phyloP scores from a whole-genome alignment of 2,329 filamentous ascomycete species.

The Mycogone perniciosa region DNA sequence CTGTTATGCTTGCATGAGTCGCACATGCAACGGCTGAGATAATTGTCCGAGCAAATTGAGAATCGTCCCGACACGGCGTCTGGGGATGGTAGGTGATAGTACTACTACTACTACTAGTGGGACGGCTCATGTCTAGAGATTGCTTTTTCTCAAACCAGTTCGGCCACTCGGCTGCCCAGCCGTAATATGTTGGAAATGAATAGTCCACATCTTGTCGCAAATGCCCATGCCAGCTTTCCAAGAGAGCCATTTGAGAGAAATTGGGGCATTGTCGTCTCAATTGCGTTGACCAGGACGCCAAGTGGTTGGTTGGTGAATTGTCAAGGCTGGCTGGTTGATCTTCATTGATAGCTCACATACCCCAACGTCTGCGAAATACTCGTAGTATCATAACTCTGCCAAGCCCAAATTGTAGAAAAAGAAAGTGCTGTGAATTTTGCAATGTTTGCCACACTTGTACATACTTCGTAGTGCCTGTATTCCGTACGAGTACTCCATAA shows the following conservation, averaged over 20 bases:
- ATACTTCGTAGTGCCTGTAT: too few species aligned
- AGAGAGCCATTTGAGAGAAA: neutral
- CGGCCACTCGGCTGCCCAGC: constrained; percentile 10
- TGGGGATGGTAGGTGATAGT: neutral
- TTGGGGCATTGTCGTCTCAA: neutral
- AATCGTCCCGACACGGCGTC: neutral
- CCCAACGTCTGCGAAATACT: too few species aligned
- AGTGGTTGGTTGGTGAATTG: neutral
- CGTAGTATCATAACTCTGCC: too few species aligned
- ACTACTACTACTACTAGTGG: neutral
- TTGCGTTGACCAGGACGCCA: neutral
- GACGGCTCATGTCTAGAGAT: constrained; percentile 2
- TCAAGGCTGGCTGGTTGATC: too few species aligned
- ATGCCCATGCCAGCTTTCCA: neutral
- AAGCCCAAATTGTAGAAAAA: too few species aligned
- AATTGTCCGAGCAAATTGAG: too few species aligned
- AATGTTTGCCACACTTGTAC: too few species aligned
- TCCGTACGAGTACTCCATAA: too few species aligned
- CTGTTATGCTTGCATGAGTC: too few species aligned
- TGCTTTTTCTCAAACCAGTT: constrained; percentile 1
- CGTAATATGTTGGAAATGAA: constrained; percentile 7
- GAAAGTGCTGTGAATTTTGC: too few species aligned
- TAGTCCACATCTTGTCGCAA: neutral
- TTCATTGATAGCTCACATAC: too few species aligned
- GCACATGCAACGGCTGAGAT: too few species aligned